Conservation (phyloP, 345 rosid genomes). For the Eucalyptus sp. region DNA sequence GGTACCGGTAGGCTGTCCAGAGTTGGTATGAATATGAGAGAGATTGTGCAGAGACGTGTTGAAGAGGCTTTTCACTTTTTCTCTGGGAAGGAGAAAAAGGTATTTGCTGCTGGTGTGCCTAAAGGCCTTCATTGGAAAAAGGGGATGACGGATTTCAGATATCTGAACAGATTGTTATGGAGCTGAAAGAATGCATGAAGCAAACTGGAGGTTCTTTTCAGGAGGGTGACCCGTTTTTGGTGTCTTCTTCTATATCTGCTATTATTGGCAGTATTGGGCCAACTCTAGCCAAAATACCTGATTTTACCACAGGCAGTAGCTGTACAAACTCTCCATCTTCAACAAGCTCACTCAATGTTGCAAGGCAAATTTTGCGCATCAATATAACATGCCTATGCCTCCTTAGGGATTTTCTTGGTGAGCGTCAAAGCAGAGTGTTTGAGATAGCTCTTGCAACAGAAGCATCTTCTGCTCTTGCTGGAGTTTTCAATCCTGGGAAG, state of each 20-base stretch:
- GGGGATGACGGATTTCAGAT: conserved; percentile 63
- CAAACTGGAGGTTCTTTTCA: conserved; percentile 98
- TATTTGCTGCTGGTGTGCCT: conserved; percentile 34
- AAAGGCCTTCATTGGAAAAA: conserved; percentile 47
- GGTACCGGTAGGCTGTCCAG: conserved; percentile 50
- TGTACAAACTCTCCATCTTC: conserved; percentile 39
- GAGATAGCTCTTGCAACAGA: conserved; percentile 97
- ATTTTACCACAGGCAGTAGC: conserved; percentile 36
- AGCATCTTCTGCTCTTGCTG: conserved; percentile 68
- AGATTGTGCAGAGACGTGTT: conserved; percentile 57
- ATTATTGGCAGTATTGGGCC: conserved; percentile 64
- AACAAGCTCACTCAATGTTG: conserved; percentile 33
- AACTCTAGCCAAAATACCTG: conserved; percentile 58
- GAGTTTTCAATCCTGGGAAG: conserved; percentile 58
- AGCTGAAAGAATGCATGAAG: conserved; percentile 67
- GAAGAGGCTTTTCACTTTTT: conserved; percentile 53
- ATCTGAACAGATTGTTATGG: conserved; percentile 73
- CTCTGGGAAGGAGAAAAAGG: conserved; percentile 53
- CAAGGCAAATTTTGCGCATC: conserved; percentile 64
- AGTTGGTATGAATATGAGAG: conserved; percentile 79
- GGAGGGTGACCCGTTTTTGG: conserved; percentile 95
- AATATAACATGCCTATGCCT: conserved; percentile 74
- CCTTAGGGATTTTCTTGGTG: conserved; percentile 93
- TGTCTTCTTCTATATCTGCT: conserved; percentile 88
- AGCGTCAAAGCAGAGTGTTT: conserved; percentile 88